Evolutionary conservation across 139 green algal species (phyloP).

Genomic region (Deuterostichococcus epilithicus): DNA sequence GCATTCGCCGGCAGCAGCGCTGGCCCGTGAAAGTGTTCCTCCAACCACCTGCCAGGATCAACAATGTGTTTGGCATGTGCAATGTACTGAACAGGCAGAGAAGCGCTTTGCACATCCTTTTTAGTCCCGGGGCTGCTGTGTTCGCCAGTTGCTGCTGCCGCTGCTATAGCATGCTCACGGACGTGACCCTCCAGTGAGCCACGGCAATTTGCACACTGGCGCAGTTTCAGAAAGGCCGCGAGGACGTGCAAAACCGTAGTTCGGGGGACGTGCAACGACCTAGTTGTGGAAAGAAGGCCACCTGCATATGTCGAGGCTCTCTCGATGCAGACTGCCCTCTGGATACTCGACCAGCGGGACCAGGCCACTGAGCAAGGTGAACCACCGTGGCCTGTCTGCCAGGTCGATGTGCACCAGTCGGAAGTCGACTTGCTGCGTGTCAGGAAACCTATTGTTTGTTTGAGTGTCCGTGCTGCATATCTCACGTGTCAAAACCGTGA

Average conservation of each 20-base stretch:
- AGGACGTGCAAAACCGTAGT: not conserved
- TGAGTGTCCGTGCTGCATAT: not conserved
- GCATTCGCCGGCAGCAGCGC: constrained; percentile 20
- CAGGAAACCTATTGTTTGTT: not conserved
- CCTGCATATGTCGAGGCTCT: constrained; percentile 47
- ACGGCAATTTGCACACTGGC: no score
- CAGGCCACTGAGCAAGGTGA: constrained; percentile 37
- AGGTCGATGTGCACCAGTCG: constrained; percentile 62
- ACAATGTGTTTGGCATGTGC: not conserved
- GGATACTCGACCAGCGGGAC: constrained; percentile 48
- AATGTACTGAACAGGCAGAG: no score
- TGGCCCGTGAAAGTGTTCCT: constrained; percentile 8
- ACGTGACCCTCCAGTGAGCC: no score
- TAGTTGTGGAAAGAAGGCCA: not conserved
- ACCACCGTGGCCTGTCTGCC: constrained; percentile 54
- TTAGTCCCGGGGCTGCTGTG: not conserved
- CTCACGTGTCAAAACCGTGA: not conserved
- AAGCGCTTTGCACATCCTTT: no score
- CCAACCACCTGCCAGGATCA: constrained; percentile 14
- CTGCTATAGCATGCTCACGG: no score
- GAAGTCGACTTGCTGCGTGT: constrained; percentile 32
- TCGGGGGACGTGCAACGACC: not conserved
- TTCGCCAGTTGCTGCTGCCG: no score
- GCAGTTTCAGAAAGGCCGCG: not conserved
- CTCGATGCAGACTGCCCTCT: constrained; percentile 9